Evolutionary conservation across 371 early-diverging fungal genomes (phyloP).

Genomic region (Chytridium lagenaria): DNA sequence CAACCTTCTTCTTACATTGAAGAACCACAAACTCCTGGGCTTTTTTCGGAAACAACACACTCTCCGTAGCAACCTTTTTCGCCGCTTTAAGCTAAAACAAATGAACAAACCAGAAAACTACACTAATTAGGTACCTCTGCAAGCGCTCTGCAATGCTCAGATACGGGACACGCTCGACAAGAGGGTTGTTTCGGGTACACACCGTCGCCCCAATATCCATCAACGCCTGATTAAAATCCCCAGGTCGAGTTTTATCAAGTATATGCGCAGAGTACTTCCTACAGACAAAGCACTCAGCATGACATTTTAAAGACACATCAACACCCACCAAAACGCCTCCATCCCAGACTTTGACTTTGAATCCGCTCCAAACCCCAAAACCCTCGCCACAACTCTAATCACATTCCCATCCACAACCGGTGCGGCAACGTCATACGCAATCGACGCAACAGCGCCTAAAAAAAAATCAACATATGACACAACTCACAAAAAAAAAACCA

Average conservation of each 20-base stretch:
- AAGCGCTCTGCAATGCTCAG: constrained; percentile 63
- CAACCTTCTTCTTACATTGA: neutral
- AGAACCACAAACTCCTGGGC: neutral
- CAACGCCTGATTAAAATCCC: constrained; percentile 82
- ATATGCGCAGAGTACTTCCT: constrained; percentile 68
- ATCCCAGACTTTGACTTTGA: constrained; percentile 67
- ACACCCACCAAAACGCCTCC: constrained; percentile 65
- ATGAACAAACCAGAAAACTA: no score
- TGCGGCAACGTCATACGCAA: constrained; percentile 70
- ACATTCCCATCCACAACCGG: constrained; percentile 86
- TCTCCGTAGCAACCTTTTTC: constrained; percentile 40
- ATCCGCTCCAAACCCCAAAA: constrained; percentile 74
- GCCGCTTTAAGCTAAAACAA: constrained; percentile 35
- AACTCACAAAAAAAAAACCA: constrained; percentile 20
- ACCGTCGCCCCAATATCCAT: constrained; percentile 87
- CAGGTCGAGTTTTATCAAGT: constrained; percentile 65
- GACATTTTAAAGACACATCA: neutral
- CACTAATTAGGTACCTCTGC: constrained; percentile 56
- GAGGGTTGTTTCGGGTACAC: constrained; percentile 78
- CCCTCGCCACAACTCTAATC: constrained; percentile 72
- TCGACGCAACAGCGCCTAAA: constrained; percentile 68
- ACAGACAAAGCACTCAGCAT: neutral
- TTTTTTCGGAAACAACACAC: constrained; percentile 18
- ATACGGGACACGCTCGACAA: constrained; percentile 72
- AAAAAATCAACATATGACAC: neutral